phyloP scores from a whole-genome alignment of 2,329 filamentous ascomycete genomes.

The Neopestalotiopsis sp. region DNA sequence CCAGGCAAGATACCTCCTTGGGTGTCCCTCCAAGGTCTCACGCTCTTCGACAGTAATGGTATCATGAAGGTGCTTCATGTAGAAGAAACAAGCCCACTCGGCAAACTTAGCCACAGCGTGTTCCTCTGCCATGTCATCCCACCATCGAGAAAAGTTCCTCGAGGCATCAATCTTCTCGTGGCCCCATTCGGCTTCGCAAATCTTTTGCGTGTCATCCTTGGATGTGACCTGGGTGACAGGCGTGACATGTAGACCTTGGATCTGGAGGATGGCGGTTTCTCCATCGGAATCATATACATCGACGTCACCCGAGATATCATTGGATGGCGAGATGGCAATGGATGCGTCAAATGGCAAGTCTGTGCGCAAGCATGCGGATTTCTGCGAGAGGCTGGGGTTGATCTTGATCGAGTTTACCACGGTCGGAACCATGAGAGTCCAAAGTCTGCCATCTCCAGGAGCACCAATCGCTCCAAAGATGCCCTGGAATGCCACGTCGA shows the following conservation, averaged over 20 bases:
- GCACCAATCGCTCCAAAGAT: slow-evolving; percentile 37
- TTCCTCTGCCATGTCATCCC: too few relatives aligned
- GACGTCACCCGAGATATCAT: slow-evolving; percentile 18
- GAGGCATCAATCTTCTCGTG: too few relatives aligned
- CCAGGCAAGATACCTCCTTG: too few relatives aligned
- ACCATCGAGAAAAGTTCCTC: too few relatives aligned
- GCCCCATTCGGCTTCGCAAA: too few relatives aligned
- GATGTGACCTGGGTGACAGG: slow-evolving; percentile 20
- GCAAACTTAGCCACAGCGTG: too few relatives aligned
- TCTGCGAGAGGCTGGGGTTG: slow-evolving; percentile 12
- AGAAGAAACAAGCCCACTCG: too few relatives aligned
- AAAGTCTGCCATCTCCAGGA: slow-evolving; percentile 39
- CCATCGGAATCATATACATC: slow-evolving; percentile 14
- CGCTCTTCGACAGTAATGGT: too few relatives aligned
- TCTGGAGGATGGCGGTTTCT: slow-evolving; percentile 23
- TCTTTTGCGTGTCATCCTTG: slow-evolving; percentile 9
- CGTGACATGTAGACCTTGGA: slow-evolving; percentile 25
- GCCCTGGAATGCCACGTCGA: slow-evolving; percentile 44
- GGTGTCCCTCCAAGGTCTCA: too few relatives aligned
- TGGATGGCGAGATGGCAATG: background rate
- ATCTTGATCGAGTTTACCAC: slow-evolving; percentile 26
- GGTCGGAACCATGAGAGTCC: slow-evolving; percentile 37
- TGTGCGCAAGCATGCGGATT: background rate
- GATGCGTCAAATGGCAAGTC: background rate
- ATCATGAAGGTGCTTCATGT: too few relatives aligned